Conservation (phyloP, 768 basidiomycete genomes). For the Boletus coccyginus region DNA sequence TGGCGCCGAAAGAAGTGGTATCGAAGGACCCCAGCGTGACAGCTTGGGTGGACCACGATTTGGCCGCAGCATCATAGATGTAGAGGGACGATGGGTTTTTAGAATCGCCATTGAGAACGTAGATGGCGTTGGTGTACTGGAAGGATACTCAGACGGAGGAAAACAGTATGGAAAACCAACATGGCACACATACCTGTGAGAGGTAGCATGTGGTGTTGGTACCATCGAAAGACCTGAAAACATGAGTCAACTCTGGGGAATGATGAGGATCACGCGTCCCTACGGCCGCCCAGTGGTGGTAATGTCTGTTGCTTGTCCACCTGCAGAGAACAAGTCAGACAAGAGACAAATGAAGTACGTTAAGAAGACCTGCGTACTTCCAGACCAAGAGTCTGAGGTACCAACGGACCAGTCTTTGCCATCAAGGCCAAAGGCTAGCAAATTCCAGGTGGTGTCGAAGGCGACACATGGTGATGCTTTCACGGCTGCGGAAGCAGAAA, state of each 20-base stretch:
- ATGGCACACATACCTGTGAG: conserved; percentile 46
- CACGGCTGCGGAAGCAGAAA: conserved; percentile 35
- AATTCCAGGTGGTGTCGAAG: conserved; percentile 79
- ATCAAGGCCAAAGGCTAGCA: conserved; percentile 81
- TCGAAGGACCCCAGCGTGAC: conserved; percentile 56
- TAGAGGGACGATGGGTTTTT: conserved; percentile 67
- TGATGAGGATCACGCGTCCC: conserved; percentile 26
- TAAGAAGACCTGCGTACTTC: conserved; percentile 36
- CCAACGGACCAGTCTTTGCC: conserved; percentile 86
- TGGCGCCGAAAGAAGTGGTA: conserved; percentile 58
- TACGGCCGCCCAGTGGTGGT: conserved; percentile 78
- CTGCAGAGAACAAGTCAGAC: conserved; percentile 15
- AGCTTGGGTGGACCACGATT: conserved; percentile 77
- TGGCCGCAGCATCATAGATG: conserved; percentile 73
- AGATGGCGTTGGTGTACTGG: conserved; percentile 83
- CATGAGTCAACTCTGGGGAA: not conserved
- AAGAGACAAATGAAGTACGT: not conserved
- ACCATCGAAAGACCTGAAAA: conserved; percentile 60
- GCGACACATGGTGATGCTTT: conserved; percentile 60
- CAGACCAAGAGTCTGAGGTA: conserved; percentile 63
- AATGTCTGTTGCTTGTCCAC: conserved; percentile 54
- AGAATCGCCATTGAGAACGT: conserved; percentile 76
- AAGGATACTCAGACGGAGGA: conserved; percentile 4
- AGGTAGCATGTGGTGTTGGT: conserved; percentile 68
- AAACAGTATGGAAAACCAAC: not conserved